Base-by-base conservation (phyloP, 805 yeast genomes). In the Nakazawaea ambrosiae region DNA sequence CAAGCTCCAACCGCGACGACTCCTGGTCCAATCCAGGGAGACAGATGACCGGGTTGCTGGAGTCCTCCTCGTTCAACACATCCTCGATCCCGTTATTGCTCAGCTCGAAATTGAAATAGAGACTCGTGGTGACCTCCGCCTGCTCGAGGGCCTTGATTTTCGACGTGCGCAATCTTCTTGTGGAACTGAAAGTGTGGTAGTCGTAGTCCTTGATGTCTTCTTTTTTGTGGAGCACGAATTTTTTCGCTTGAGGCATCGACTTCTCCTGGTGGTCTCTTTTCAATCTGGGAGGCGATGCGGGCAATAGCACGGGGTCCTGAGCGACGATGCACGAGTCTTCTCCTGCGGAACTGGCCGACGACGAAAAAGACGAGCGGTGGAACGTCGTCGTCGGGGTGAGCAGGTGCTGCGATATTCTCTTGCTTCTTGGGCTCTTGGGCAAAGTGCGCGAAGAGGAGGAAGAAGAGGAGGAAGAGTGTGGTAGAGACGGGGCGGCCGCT, bases 81-180 rank as follows among this genome's bases (percentile, higher is more conserved):
- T 50, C 47, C 33, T 48, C 51, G n/a, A 42, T 45, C 8, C 54
- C 47, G 12, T 32, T 34, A 30, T 38, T 33, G 8, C 10, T 23
- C 30, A 28, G 33, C 17, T 39, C 42, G 18, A 31, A 39, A 26
- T 31, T 34, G 40, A 58, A 60, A 36, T 46, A 54, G 32, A 51
- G 36, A 31, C 47, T 52, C 7, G 60, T 40, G 4, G 65, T 57
- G 40, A 53, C 41, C 36, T 61, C 66, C 5, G 61, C 56, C 35
- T 60, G 63, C 39, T 61, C 65, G 41, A 60, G 50, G 4, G 64
- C 65, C 31, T 54, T 48, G 3, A 61, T 47, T 42, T 60, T 61
- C 16, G 61, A 54, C 11, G 52, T 26, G 35, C 65, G 37, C 27
- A 61, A 35, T 16, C 62, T 62, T 34, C 57, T 60, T 2, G 39